Evolutionary conservation across 305 asterid species (phyloP).

Genomic region (Striga hermonthica): DNA sequence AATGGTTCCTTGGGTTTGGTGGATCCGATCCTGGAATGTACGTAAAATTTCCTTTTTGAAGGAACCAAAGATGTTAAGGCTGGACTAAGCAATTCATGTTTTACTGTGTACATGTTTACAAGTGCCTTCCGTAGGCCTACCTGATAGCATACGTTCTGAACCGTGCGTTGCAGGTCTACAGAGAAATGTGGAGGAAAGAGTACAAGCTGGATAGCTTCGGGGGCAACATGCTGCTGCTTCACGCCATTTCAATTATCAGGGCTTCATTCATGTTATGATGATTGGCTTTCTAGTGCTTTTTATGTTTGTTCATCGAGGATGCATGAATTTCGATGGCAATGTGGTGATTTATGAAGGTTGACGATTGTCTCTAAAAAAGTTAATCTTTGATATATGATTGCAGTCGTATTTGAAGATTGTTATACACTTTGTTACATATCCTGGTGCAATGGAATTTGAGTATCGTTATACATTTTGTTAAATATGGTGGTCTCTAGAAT

Average conservation of each 20-base stretch:
- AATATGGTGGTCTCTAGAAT: not conserved
- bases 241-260: conserved; percentile 31
- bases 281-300: not conserved
- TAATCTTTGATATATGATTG: not conserved
- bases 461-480: too few species aligned
- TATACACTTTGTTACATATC: too few species aligned
- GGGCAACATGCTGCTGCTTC: conserved; percentile 79
- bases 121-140: conserved; percentile 83
- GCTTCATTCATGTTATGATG: conserved; percentile 14
- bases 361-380: not conserved
- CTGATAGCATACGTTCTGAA: conserved; percentile 53
- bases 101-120: conserved; percentile 21
- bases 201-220: conserved; percentile 63
- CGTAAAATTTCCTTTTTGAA: too few species aligned
- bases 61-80: too few species aligned
- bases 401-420: not conserved
- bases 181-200: conserved; percentile 56
- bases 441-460: too few species aligned
- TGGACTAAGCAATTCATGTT: too few species aligned
- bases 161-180: conserved; percentile 53
- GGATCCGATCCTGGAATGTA: too few species aligned
- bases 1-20: too few species aligned
- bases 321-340: not conserved
- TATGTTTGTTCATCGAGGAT: conserved; percentile 4
- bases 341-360: not conserved